Percentiles rank a stretch among this genome's conserved stretches.
phyloP scores from a whole-genome alignment of 345 rosid species.

The Cardamine occulta region DNA sequence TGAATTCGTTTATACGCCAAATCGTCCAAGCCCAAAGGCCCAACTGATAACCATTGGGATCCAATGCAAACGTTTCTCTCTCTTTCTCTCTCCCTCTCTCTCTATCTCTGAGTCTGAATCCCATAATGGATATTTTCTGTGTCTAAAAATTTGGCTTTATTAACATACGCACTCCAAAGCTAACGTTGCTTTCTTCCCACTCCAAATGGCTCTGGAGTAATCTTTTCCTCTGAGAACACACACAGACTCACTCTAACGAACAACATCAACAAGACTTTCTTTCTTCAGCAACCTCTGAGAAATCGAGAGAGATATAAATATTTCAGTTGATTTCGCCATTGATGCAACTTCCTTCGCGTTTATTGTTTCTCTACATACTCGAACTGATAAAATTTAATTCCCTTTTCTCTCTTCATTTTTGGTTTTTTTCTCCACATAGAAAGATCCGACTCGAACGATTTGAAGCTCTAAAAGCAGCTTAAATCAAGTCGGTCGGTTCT shows the following conservation, averaged over 20 bases:
- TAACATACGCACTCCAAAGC: slow-evolving; percentile 43
- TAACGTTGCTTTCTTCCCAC: slow-evolving; percentile 45
- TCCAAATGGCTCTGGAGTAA: slow-evolving; percentile 30
- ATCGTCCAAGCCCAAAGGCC: slow-evolving; percentile 36
- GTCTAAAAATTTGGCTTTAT: slow-evolving; percentile 34
- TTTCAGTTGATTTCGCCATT: slow-evolving; percentile 22
- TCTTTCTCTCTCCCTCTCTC: neutral
- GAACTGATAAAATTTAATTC: neutral
- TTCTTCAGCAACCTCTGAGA: neutral
- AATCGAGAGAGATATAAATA: neutral
- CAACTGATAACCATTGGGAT: slow-evolving; percentile 2
- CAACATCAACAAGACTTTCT: slow-evolving; percentile 3
- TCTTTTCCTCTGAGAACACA: slow-evolving; percentile 17
- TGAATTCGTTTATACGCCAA: neutral
- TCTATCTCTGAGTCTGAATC: neutral
- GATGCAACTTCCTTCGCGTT: slow-evolving; percentile 17
- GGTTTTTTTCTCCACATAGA: neutral
- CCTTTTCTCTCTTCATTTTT: neutral
- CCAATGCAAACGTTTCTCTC: neutral
- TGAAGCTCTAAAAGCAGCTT: slow-evolving; percentile 17
- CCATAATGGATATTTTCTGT: slow-evolving; percentile 18
- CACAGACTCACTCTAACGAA: slow-evolving; percentile 15
- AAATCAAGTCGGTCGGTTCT: slow-evolving; percentile 24
- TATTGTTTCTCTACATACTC: neutral
- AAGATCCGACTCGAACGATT: neutral